Percentiles rank a stretch among this genome's conserved stretches.
These are phyloP conservation scores for Apophysomyces variabilis DNA, from an alignment of 371 early-diverging fungal species.

Conservation along the genomic window DNA sequence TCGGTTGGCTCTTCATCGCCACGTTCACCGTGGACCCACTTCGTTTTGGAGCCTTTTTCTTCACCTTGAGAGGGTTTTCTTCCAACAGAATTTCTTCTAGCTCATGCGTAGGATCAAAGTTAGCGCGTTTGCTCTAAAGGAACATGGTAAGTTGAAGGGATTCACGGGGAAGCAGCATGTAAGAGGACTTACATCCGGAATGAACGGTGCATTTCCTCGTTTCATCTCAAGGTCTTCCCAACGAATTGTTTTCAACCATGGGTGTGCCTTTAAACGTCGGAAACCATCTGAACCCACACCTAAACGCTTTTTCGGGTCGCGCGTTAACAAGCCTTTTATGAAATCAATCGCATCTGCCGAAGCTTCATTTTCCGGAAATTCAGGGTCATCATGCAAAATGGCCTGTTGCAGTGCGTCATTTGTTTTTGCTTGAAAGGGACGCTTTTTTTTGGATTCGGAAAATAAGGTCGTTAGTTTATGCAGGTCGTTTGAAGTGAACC, in stretches of 20 bases:
- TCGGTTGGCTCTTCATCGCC: slow-evolving; percentile 15
- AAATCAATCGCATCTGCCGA: slow-evolving; percentile 61
- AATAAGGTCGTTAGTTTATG: too few species aligned
- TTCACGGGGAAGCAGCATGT: not conserved
- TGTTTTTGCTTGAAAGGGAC: slow-evolving; percentile 68
- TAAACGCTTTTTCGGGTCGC: slow-evolving; percentile 57
- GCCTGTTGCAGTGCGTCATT: slow-evolving; percentile 57
- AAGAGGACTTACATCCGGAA: slow-evolving; percentile 52
- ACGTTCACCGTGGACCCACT: slow-evolving; percentile 35
- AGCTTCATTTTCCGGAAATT: slow-evolving; percentile 55
- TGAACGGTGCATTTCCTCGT: slow-evolving; percentile 63
- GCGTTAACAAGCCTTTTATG: slow-evolving; percentile 47
- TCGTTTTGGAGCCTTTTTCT: slow-evolving; percentile 16
- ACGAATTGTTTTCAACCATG: slow-evolving; percentile 65
- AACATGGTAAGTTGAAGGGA: slow-evolving; percentile 10
- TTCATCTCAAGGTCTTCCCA: slow-evolving; percentile 62
- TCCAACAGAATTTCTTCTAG: slow-evolving; percentile 92
- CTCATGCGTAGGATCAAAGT: slow-evolving; percentile 95
- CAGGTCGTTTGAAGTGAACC: too few species aligned
- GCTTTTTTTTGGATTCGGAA: slow-evolving; percentile 33
- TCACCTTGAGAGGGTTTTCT: slow-evolving; percentile 74
- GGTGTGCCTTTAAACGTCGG: slow-evolving; percentile 59
- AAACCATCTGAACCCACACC: slow-evolving; percentile 62
- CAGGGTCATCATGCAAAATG: slow-evolving; percentile 59
- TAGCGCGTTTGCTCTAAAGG: slow-evolving; percentile 60